Percentiles rank a stretch among this genome's conserved stretches.
These are phyloP conservation scores for Alternaria brassicicola DNA, from an alignment of 2,329 filamentous ascomycete genomes.

Conservation along the genomic window DNA sequence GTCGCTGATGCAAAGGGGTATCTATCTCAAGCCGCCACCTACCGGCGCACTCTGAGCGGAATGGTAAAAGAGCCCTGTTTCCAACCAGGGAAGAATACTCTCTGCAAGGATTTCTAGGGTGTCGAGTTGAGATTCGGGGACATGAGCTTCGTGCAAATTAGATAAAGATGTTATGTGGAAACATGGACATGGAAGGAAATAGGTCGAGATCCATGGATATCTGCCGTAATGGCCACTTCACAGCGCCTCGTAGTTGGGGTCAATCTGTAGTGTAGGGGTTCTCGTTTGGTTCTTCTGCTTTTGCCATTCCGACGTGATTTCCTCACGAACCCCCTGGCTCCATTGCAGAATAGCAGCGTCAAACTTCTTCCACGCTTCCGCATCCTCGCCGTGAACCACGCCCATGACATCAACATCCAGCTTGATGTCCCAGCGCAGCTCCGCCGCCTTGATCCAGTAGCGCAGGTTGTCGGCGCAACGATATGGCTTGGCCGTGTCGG, in stretches of 20 bases:
- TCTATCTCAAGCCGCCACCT: constrained; percentile 28
- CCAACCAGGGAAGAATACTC: constrained; percentile 14
- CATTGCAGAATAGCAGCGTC: constrained; percentile 83
- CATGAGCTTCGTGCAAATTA: constrained; percentile 33
- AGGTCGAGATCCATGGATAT: constrained; percentile 8
- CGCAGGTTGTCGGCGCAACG: constrained; percentile 90
- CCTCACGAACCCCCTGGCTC: constrained; percentile 81
- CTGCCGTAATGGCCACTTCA: constrained; percentile 20
- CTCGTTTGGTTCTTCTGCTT: constrained; percentile 48
- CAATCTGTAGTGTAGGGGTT: constrained; percentile 49
- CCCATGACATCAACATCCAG: constrained; percentile 85
- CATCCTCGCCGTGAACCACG: constrained; percentile 76
- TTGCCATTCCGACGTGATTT: constrained; percentile 76
- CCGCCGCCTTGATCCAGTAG: constrained; percentile 95
- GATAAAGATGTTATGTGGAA: constrained; percentile 19
- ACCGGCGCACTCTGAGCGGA: constrained; percentile 12
- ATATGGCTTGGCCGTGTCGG: constrained; percentile 94
- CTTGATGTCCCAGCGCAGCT: constrained; percentile 88
- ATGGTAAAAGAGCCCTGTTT: constrained; percentile 10
- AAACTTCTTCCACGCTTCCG: constrained; percentile 77
- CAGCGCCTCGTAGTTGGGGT: constrained; percentile 41
- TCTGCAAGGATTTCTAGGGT: constrained; percentile 6
- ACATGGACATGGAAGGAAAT: constrained; percentile 39
- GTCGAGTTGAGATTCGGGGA: constrained; percentile 18
- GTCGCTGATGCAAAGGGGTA: constrained; percentile 29